Conservation (phyloP, 352 stramenopile species). For the Globisporangium alternatum region DNA sequence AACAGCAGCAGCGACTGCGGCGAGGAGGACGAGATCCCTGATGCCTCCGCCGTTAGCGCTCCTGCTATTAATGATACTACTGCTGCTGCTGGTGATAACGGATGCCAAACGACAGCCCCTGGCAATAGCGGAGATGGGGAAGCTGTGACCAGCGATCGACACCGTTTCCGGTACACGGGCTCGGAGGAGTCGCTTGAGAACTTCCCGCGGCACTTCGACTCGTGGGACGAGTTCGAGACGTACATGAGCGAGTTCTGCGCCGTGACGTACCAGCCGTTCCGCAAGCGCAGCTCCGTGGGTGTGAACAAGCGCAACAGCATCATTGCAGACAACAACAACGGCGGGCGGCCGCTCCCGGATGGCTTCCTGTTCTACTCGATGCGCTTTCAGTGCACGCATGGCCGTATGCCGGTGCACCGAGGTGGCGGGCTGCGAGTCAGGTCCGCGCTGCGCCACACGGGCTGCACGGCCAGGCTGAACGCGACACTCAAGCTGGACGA, state of each 20-base stretch:
- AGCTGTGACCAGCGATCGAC: neutral
- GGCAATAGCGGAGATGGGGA: neutral
- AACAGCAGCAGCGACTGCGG: neutral
- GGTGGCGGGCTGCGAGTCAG: slow-evolving; percentile 1
- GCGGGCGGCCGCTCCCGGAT: neutral
- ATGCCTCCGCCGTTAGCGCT: neutral
- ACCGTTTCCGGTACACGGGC: neutral
- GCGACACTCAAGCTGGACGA: slow-evolving; percentile 7
- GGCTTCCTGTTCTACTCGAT: neutral
- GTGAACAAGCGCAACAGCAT: slow-evolving; percentile 18
- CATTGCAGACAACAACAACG: slow-evolving; percentile 23
- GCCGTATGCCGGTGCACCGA: neutral
- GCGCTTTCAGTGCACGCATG: slow-evolving; percentile 9
- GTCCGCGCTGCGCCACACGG: slow-evolving; percentile 3
- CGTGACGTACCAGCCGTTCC: slow-evolving; percentile 2
- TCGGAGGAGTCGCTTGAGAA: neutral
- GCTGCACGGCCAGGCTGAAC: slow-evolving; percentile 8
- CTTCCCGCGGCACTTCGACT: neutral
- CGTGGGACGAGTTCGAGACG: neutral
- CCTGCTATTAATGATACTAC: neutral
- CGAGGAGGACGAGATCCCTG: neutral
- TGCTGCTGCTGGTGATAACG: neutral
- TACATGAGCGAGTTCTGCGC: slow-evolving; percentile 5
- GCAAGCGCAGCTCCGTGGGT: slow-evolving; percentile 1
- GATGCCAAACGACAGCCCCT: too few species aligned